These are phyloP conservation scores for Epichloe brachyelytri DNA, from an alignment of 2,329 filamentous ascomycete species.

Conservation along the genomic window DNA sequence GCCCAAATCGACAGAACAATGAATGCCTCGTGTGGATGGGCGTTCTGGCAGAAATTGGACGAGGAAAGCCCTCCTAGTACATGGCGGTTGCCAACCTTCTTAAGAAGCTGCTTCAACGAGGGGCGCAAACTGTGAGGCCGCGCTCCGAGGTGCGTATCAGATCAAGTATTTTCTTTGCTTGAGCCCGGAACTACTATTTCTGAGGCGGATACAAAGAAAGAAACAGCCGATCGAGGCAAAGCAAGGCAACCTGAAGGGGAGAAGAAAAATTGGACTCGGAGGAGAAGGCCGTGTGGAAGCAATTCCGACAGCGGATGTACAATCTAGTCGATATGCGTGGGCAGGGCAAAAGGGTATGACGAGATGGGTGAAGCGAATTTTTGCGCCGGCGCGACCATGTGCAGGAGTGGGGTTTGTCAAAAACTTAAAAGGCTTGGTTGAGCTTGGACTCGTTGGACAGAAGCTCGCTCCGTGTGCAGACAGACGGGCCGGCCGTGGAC, in stretches of 20 bases:
- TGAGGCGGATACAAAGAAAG: background rate
- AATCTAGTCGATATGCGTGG: constrained; percentile 5
- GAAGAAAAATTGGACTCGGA: constrained; percentile 17
- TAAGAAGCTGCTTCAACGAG: constrained; percentile 11
- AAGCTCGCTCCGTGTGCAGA: background rate
- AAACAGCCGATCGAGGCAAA: background rate
- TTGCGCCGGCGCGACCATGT: constrained; percentile 15
- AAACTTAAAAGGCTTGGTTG: constrained; percentile 13
- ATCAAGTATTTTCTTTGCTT: constrained; percentile 1
- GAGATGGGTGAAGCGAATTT: constrained; percentile 14
- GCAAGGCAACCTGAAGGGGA: constrained; percentile 3
- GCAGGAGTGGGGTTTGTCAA: constrained; percentile 12
- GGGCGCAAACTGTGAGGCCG: constrained; percentile 3
- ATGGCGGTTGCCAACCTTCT: constrained; percentile 28
- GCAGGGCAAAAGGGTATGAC: constrained; percentile 15
- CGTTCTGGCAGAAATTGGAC: constrained; percentile 6
- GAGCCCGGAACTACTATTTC: background rate
- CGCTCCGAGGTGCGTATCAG: constrained; percentile 13
- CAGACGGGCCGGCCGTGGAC: background rate
- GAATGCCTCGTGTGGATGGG: constrained; percentile 14
- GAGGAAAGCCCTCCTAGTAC: constrained; percentile 28
- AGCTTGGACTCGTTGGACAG: constrained; percentile 3
- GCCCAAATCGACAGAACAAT: background rate
- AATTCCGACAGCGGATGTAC: constrained; percentile 18
- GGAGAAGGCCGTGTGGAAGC: constrained; percentile 5